Evolutionary conservation across 805 yeast species (phyloP), one percentile per base, ranked within the genome.

Genomic region (Barnettozyma vustinii): DNA sequence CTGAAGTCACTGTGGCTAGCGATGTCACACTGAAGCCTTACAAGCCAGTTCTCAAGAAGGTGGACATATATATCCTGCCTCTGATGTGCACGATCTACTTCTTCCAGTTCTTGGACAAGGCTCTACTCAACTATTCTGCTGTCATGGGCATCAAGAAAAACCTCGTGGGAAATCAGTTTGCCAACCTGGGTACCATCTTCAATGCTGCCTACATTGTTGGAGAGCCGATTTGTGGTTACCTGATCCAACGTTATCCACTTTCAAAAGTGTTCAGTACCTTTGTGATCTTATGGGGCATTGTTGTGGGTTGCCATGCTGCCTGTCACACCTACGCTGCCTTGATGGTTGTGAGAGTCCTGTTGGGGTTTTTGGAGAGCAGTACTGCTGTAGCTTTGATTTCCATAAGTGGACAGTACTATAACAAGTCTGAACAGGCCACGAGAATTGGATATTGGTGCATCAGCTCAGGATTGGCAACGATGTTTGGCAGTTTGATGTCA

Each of bases 141-240:
- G 80, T 81, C 0, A 79, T 81, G 84, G 84, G 84, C 1, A 77
- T 80, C 57, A 76, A 74, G 57, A 58, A 67, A 2, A 69, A 76
- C 56, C 65, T 77, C 52, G 61, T 61, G 35, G 70, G 73, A n/a
- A 68, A 76, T 44, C 73, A 79, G 46, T 79, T 72, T 56, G 71
- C 79, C 20, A 71, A 77, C 54, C 61, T 77, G 40, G 74, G 77
- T 27, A 76, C 83, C 2, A 75, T 77, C n/a, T 71, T 76, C 50
- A 75, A 75, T 48, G 78, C 71, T 25, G 71, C 80, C 1, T 77
- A 74, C 47, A 75, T 78, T 40, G 68, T 74, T 43, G 75, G 75
- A 51, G 81, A 76, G 48, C 82, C 81, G 1, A 46, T 75, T 18
- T 66, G 73, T 25, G 69, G 74, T 18, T 65, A 64, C 47, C 61